phyloP scores from a whole-genome alignment of 139 green algal species.

The Coelastrella sp. region DNA sequence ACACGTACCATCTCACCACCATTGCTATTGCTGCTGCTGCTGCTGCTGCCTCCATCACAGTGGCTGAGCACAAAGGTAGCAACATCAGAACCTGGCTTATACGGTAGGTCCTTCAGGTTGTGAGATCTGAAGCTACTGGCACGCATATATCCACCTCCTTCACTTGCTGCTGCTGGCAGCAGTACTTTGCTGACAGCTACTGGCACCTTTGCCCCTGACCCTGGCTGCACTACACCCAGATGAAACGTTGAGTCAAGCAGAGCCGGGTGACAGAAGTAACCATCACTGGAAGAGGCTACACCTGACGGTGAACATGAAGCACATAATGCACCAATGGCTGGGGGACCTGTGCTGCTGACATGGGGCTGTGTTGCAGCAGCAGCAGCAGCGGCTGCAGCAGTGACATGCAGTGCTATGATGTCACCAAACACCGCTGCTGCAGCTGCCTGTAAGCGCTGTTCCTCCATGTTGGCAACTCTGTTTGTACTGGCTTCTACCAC shows the following conservation, averaged over 20 bases:
- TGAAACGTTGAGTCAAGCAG: conserved; percentile 64
- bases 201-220: conserved; percentile 58
- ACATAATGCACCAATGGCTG: no score
- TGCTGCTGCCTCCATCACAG: no score
- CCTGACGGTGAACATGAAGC: no score
- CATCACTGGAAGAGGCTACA: no score
- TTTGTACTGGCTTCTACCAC: conserved; percentile 18
- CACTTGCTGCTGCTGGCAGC: conserved; percentile 7
- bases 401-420: background rate
- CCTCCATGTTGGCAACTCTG: background rate
- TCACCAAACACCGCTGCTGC: background rate
- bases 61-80: no score
- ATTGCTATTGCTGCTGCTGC: background rate
- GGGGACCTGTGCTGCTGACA: no score
- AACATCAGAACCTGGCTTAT: no score
- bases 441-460: background rate
- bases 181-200: conserved; percentile 57
- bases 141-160: no score
- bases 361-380: conserved; percentile 2
- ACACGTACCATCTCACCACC: conserved; percentile 38
- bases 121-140: no score
- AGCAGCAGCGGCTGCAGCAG: conserved; percentile 17
- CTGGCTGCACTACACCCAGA: conserved; percentile 59
- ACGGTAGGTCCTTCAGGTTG: no score
- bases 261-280: conserved; percentile 46